Evolutionary conservation across 1,139 yeast species (phyloP), one percentile per base, ranked within the genome.

Genomic region (Scheffersomyces parashehatae): DNA sequence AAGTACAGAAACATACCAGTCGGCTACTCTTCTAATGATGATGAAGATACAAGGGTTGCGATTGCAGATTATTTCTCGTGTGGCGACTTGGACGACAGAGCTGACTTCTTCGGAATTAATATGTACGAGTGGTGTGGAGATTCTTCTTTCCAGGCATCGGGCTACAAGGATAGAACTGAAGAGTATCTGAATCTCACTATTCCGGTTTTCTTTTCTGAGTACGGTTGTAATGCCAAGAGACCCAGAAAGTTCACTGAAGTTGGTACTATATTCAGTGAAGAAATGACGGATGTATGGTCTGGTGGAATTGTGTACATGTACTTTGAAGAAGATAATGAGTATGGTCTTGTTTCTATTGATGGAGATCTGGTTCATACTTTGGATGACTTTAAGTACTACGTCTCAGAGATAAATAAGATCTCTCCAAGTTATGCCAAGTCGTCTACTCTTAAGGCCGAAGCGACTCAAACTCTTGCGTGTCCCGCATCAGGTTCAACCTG

Each of bases 81-180:
- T 70, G 93, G 93, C 65, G 80, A 75, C 48, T 68, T 65, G 20
- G 58, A 53, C 13, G 83, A 66, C 37, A 76, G 77, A 54, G 95
- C 95, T 44, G 97, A 90, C 67, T 88, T 90, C 74, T 89, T 87
- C 65, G 97, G 96, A 73, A 83, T 89, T 60, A 90, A 90, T 80
- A 87, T 87, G 89, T 90, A 90, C 75, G 95, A 87, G 73, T 90
- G 97, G 97, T 90, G 97, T 77, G 97, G 97, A 53, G 56, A 67
- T 37, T 81, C 93, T 26, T 64, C 81, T 45, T 89, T 75, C 72
- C 50, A 66, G 39, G 50, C 62, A 12, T 87, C 96, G 38, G 97
- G 97, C 53, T 90, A 85, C 71, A 65, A 72, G 51, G 83, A 73
- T 51, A 82, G 91, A 69, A 88, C 96, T 37, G 68, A 74, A 38